These are phyloP conservation scores for Myriosclerotinia curreyana DNA, from an alignment of 2,329 filamentous ascomycete genomes.

Conservation along the genomic window DNA sequence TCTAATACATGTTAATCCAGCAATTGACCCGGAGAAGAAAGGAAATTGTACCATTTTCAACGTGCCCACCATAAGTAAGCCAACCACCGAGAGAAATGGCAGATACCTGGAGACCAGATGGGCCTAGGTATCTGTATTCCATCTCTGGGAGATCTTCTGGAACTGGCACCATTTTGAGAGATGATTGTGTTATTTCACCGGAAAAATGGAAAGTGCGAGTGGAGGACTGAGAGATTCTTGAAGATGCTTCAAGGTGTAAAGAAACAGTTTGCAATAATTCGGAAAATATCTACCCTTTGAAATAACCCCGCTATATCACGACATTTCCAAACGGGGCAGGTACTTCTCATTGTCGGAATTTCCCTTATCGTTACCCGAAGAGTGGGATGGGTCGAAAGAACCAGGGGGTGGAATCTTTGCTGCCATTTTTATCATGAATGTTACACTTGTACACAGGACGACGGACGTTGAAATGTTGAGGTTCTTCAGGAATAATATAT, in stretches of 20 bases:
- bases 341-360: not conserved
- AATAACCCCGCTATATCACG: constrained; percentile 17
- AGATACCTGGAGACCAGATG: constrained; percentile 70
- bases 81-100: constrained; percentile 68
- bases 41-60: constrained; percentile 55
- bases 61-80: constrained; percentile 73
- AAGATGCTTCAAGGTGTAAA: not conserved
- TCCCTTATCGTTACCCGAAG: not conserved
- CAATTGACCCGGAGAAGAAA: not conserved
- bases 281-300: constrained; percentile 3
- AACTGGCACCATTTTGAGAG: constrained; percentile 36
- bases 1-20: constrained; percentile 42
- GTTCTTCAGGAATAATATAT: not conserved
- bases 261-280: constrained; percentile 10
- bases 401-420: not conserved
- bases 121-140: constrained; percentile 70
- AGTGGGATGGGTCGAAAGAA: constrained; percentile 1
- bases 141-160: constrained; percentile 51
- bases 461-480: not conserved
- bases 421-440: not conserved
- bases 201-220: not conserved
- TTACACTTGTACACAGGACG: too few species aligned
- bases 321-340: constrained; percentile 10
- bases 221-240: not conserved
- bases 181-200: not conserved